Evolutionary conservation across 163 green algal genomes (phyloP), one percentile per base, ranked within the genome.

Genomic region (Volvox carteri): DNA sequence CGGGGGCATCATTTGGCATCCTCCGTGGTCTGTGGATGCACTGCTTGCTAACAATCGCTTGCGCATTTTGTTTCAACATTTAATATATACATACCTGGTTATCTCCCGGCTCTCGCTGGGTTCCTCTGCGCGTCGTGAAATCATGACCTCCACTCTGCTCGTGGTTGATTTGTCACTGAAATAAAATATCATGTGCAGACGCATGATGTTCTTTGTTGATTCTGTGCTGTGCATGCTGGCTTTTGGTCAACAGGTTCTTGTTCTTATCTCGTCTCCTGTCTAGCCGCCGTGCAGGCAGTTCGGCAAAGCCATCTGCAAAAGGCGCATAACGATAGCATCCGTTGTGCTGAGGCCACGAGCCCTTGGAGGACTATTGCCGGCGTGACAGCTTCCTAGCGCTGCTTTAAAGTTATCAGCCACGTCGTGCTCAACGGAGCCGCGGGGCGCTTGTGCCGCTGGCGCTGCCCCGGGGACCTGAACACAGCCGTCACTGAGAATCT

Each of bases 241-340:
- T 35, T 72, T 33, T 39, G 60, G 60, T 72, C 60, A 72, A 72
- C 60, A 72, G 60, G 60, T 72, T 28, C 60, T 72, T 72, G 60
- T 72, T 28, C 60, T 72, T 72, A 72, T 72, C 60, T 9, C 60
- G 28, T 72, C 28, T 23, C 2, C 37, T 33, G 3, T 72, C n/a
- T 76, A 46, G 67, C 67, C 67, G 67, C 67, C 67, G 67, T 76
- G 67, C 16, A 9, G 67, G 4, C 62, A 44, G 62, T 23, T 23
- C 28, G 25, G 25, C 8, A 19, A 65, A 65, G 54, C 54, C 28
- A 19, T 23, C 19, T 23, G 54, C 28, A 23, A 23, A 65, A 65
- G 54, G 54, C 54, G 7, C 54, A 30, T 23, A 12, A 23, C 2
- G 54, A 23, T 74, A 41, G n/a, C 30, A 28, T 8, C n/a, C 30